A percentile compares a stretch with the other conserved stretches of the same genome.
Conservation (phyloP, 139 green algal species). For the Coelastrella sp. region DNA sequence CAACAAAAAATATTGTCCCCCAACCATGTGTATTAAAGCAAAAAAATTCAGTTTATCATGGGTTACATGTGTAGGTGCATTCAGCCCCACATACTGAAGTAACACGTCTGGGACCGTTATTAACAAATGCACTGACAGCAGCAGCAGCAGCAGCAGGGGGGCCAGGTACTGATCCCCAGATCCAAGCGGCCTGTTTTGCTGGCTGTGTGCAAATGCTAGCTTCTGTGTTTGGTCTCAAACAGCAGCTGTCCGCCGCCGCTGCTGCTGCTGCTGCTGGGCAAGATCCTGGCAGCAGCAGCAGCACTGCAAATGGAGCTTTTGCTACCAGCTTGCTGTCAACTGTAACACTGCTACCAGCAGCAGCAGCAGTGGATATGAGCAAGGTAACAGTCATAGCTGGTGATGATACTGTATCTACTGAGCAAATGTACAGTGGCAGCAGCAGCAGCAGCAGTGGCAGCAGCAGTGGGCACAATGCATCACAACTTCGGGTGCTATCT, state of each 20-base stretch:
- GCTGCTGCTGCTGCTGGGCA: neutral
- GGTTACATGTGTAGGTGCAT: too few relatives aligned
- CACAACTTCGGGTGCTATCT: neutral
- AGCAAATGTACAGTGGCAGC: neutral
- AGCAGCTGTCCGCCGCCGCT: neutral
- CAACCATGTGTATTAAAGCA: too few relatives aligned
- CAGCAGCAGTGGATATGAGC: neutral
- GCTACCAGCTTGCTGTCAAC: neutral
- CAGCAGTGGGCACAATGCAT: neutral
- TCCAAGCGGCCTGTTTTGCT: too few relatives aligned
- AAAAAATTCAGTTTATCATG: neutral
- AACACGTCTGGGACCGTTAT: too few relatives aligned
- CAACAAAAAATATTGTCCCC: too few relatives aligned
- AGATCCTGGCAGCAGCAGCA: neutral
- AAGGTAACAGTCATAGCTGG: neutral
- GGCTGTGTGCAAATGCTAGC: too few relatives aligned
- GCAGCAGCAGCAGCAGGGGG: too few relatives aligned
- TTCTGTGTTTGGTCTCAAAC: too few relatives aligned
- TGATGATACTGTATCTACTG: neutral
- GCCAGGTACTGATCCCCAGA: too few relatives aligned
- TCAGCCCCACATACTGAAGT: too few relatives aligned
- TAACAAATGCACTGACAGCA: too few relatives aligned
- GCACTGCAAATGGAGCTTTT: neutral
- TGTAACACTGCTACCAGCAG: neutral
- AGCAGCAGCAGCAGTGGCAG: conserved; percentile 3